Percentiles rank a stretch among this genome's conserved stretches.
Evolutionary conservation across 805 yeast species (phyloP).

Genomic region (Saccharomycodes ludwigii): DNA sequence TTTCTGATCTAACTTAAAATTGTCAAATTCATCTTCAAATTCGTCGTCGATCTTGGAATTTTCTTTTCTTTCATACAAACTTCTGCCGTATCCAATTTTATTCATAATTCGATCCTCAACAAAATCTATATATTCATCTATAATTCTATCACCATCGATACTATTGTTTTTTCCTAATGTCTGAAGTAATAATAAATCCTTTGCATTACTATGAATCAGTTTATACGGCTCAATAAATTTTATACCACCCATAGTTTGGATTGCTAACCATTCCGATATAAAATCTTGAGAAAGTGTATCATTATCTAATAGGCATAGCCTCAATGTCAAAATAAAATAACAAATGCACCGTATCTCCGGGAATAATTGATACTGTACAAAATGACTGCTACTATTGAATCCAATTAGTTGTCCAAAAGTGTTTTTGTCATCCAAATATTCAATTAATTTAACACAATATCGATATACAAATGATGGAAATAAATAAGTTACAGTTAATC

Average conservation of each 20-base stretch:
- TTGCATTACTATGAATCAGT: too few relatives aligned
- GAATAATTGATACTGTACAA: constrained; percentile 7
- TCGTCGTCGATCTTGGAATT: constrained; percentile 6
- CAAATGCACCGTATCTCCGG: constrained; percentile 14
- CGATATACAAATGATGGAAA: constrained; percentile 19
- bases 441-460: constrained; percentile 10
- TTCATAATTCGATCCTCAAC: constrained; percentile 2
- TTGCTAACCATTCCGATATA: too few relatives aligned
- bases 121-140: constrained; percentile 3
- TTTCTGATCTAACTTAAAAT: constrained; percentile 16
- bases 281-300: too few relatives aligned
- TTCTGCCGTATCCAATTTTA: too few relatives aligned
- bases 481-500: too few relatives aligned
- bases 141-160: neutral
- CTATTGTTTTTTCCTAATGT: too few relatives aligned
- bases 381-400: constrained; percentile 6
- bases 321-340: constrained; percentile 13
- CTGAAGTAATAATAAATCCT: too few relatives aligned
- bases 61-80: too few relatives aligned
- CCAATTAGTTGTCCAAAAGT: constrained; percentile 5
- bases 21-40: constrained; percentile 1
- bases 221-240: too few relatives aligned
- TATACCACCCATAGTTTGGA: too few relatives aligned
- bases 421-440: constrained; percentile 5
- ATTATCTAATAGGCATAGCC: constrained; percentile 13